phyloP scores from a whole-genome alignment of 257 asterid species.

The Solanum peruvianum region DNA sequence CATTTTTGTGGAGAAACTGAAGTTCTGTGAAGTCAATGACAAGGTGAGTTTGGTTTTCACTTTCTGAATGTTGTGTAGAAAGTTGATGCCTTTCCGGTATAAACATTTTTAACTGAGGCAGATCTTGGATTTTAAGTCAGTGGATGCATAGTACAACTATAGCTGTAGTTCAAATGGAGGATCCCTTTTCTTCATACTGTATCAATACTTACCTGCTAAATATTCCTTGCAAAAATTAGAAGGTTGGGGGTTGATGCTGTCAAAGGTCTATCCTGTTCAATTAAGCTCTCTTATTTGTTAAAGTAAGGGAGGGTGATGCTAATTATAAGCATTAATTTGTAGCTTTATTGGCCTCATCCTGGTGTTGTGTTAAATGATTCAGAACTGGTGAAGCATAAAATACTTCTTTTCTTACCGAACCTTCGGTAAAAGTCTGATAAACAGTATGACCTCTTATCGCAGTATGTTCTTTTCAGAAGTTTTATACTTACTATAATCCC shows the following conservation, averaged over 20 bases:
- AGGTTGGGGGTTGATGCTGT: background rate
- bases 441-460: background rate
- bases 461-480: background rate
- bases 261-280: background rate
- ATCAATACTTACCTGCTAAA: background rate
- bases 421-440: background rate
- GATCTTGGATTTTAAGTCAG: background rate
- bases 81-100: background rate
- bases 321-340: background rate
- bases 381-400: background rate
- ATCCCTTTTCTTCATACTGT: background rate
- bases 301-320: background rate
- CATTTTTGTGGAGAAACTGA: constrained; percentile 67
- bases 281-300: background rate
- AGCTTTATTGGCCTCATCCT: background rate
- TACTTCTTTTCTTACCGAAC: background rate
- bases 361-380: background rate
- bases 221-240: background rate
- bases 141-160: background rate
- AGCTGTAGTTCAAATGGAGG: background rate
- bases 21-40: constrained; percentile 81
- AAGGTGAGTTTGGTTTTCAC: constrained; percentile 38
- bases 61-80: background rate
- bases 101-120: background rate
- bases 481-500: background rate